Evolutionary conservation across 2,329 filamentous ascomycete genomes (phyloP), one percentile per base, ranked within the genome.

Genomic region (Colletotrichum theobromicola): DNA sequence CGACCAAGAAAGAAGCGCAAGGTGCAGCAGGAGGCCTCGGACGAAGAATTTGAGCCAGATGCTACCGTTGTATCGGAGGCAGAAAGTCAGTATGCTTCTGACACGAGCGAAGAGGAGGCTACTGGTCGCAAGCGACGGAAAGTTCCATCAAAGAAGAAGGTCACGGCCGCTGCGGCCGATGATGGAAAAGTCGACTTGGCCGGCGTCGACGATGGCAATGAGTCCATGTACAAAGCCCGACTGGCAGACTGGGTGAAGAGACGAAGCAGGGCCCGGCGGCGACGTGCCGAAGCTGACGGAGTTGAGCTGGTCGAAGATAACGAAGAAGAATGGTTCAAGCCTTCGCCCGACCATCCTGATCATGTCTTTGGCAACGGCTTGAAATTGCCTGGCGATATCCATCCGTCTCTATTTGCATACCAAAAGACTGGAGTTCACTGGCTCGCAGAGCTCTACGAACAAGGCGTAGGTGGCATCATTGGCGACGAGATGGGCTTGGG

Each of bases 401-500:
- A 94, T 77, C 95, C 95, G 1, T 95, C 95, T 4, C 87, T 99
- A 0, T 99, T 98, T 79, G 95, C 97, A 76, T 99, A 99, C 78
- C 97, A 99, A 80, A 98, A 98, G 83, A 98, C 95, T 0, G 96
- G 96, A 5, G 95, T 99, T 5, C 94, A 98, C 81, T 99, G 97
- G 97, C 89, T 99, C 8, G 95, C 95, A 82, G 96, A 99, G 82
- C 87, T 99, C 4, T 96, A 98, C 81, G 92, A 93, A 70, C 95
- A 98, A 81, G 91, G 94, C 75, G 95, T 98, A 7, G 97, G 97
- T 28, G 97, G 97, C 4, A 98, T 99, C 68, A 90, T 99, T 50
- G 97, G 96, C 7, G 97, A 99, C 80, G 97, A 99, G 83, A 99
- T 99, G 97, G 97, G 97, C 1, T 86, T 99, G n/a, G 97, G 97